phyloP scores from a whole-genome alignment of 2,329 filamentous ascomycete genomes.

The Alternaria alternata region DNA sequence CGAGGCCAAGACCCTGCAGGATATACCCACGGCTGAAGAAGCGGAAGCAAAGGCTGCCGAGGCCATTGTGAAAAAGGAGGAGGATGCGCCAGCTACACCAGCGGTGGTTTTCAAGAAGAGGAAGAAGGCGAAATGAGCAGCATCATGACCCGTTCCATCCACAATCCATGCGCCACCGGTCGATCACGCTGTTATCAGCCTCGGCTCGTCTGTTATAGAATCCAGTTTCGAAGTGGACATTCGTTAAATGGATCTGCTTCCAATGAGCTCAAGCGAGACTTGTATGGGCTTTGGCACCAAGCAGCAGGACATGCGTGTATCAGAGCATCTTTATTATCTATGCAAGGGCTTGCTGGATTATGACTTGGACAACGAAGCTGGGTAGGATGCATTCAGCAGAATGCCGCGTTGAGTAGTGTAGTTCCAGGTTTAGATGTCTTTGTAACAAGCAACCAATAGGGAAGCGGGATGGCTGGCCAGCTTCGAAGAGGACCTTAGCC shows the following conservation, averaged over 20 bases:
- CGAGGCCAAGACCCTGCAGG: conserved; percentile 25
- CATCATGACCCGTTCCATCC: background rate
- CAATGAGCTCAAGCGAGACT: background rate
- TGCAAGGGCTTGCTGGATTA: background rate
- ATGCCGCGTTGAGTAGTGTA: background rate
- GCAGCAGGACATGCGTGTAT: background rate
- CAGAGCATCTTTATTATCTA: background rate
- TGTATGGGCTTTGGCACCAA: background rate
- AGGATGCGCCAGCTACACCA: conserved; percentile 33
- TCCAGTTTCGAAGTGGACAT: background rate
- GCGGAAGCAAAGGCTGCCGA: conserved; percentile 28
- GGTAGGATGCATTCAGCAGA: background rate
- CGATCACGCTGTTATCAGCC: background rate
- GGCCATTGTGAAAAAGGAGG: conserved; percentile 29
- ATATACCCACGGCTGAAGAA: conserved; percentile 42
- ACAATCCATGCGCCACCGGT: background rate
- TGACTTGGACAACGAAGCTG: background rate
- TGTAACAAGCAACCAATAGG: background rate
- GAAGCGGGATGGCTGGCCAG: background rate
- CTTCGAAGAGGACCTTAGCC: background rate
- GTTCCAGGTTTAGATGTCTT: background rate
- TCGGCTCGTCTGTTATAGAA: background rate
- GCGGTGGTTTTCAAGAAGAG: conserved; percentile 81
- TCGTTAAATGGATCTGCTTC: background rate
- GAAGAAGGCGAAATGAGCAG: conserved; percentile 66